Base-by-base conservation (phyloP, 1,139 yeast species). In the Scheffersomyces titani region DNA sequence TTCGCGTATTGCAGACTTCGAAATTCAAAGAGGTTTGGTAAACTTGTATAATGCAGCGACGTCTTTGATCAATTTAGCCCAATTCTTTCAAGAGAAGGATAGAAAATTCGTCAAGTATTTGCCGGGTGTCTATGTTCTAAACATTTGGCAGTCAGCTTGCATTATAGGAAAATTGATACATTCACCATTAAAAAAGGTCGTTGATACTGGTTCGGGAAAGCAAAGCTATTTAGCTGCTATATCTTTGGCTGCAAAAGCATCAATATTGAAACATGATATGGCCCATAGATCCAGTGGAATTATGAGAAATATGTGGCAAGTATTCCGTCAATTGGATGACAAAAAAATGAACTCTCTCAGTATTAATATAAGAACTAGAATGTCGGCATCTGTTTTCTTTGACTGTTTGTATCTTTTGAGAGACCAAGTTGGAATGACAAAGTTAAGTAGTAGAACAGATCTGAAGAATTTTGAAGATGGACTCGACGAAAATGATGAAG, bases 201-300 rank as follows among this genome's bases (percentile, higher is more conserved):
- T 94, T 21, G 97, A 93, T 70, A 74, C 86, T 47, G 86, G 84
- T 1, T 79, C 87, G 0, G 98, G 98, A 7, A 87, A 86, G 67
- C 85, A 83, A 56, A 81, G 88, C 45, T 94, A 90, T 66, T 84
- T 85, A 60, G 78, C 80, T 21, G 96, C 97, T 1, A 86, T 91
- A 16, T 81, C 83, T 22, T 74, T 90, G 52, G 87, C 94, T 1
- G 84, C 87, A 54, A 85, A 85, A 59, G 97, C 97, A 0, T 91
- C 97, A 0, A 89, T 93, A 49, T 77, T 92, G 64, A 91, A 91
- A 66, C 96, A 93, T 70, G 99, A 94, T 69, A 88, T 94, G 81
- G 92, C 98, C 1, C 91, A 90, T 71, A 82, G 98, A 61, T 90
- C 97, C 0, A 88, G 97, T 55, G 98, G 97, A 19, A 92, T 94